A percentile compares a stretch with the other conserved stretches of the same genome.
phyloP scores from a whole-genome alignment of 257 asterid species.

The Nicotiana knightiana region DNA sequence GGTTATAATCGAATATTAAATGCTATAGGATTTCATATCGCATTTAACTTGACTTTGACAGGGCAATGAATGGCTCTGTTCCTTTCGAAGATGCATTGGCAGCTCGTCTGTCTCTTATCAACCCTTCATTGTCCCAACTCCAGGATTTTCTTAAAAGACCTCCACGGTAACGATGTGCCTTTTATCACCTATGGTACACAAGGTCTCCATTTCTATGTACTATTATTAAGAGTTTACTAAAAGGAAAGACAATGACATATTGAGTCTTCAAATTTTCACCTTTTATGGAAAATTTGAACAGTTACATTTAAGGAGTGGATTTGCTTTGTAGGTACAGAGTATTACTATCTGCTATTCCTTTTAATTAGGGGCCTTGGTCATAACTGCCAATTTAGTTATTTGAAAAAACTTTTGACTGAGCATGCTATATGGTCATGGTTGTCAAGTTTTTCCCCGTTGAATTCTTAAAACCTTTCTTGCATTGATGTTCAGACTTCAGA shows the following conservation, averaged over 20 bases:
- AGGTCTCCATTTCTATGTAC: neutral
- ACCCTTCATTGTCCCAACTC: slow-evolving; percentile 69
- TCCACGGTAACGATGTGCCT: slow-evolving; percentile 48
- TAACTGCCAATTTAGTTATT: neutral
- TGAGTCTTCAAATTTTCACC: too few species aligned
- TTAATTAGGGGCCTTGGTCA: neutral
- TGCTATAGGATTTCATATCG: neutral
- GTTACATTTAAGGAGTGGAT: neutral
- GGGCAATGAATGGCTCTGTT: slow-evolving; percentile 96
- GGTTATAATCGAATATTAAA: neutral
- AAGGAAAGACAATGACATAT: too few species aligned
- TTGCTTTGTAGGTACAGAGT: neutral
- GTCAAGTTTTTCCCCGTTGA: neutral
- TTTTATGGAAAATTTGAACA: too few species aligned
- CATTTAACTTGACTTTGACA: slow-evolving; percentile 23
- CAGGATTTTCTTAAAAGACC: slow-evolving; percentile 71
- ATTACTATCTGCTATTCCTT: neutral
- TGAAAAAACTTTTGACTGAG: neutral
- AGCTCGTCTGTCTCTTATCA: slow-evolving; percentile 74
- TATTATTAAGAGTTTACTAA: neutral
- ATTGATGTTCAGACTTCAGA: neutral
- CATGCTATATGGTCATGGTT: neutral
- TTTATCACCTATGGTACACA: neutral
- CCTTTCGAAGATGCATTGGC: slow-evolving; percentile 96
- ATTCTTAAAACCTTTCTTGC: neutral